Percentiles rank a stretch among this genome's conserved stretches.
Evolutionary conservation across 1,284 basidiomycete genomes (phyloP).

Genomic region (Microbotryum silenes-acaulis): DNA sequence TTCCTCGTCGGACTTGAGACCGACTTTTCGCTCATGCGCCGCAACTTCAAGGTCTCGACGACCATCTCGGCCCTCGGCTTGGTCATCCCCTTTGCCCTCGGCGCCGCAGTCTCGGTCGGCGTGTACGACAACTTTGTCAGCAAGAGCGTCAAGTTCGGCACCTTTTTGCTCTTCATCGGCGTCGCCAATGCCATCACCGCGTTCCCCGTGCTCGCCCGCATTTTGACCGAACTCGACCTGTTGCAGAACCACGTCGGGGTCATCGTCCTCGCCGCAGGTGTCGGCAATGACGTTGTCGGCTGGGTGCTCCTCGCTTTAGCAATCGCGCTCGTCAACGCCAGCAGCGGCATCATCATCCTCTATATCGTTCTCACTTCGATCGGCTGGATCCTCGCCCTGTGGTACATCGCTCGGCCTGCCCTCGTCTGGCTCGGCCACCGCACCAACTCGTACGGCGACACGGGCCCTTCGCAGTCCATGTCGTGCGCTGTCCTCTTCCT

Average conservation of each 20-base stretch:
- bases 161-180: conserved; percentile 91
- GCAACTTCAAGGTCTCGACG: conserved; percentile 32
- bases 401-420: conserved; percentile 58
- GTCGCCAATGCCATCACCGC: conserved; percentile 48
- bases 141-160: conserved; percentile 56
- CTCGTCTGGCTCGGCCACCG: conserved; percentile 51
- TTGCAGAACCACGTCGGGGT: conserved; percentile 89
- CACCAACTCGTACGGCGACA: conserved; percentile 66
- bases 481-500: conserved; percentile 69
- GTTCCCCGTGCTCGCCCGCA: conserved; percentile 74
- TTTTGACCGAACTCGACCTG: conserved; percentile 61
- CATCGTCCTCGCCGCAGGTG: conserved; percentile 84
- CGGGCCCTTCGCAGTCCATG: conserved; percentile 62
- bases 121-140: conserved; percentile 72
- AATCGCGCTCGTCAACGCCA: conserved; percentile 80
- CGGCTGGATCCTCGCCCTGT: conserved; percentile 70
- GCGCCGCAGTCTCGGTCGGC: conserved; percentile 69
- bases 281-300: conserved; percentile 72
- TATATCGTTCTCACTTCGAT: conserved; percentile 74
- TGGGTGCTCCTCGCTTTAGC: conserved; percentile 65
- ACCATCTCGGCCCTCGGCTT: conserved; percentile 58
- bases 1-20: conserved; percentile 90
- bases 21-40: conserved; percentile 60
- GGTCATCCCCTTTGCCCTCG: conserved; percentile 71
- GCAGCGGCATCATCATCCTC: conserved; percentile 57